These are phyloP conservation scores for Porpolomopsis calyptriformis DNA, from an alignment of 768 basidiomycete species.

Conservation along the genomic window DNA sequence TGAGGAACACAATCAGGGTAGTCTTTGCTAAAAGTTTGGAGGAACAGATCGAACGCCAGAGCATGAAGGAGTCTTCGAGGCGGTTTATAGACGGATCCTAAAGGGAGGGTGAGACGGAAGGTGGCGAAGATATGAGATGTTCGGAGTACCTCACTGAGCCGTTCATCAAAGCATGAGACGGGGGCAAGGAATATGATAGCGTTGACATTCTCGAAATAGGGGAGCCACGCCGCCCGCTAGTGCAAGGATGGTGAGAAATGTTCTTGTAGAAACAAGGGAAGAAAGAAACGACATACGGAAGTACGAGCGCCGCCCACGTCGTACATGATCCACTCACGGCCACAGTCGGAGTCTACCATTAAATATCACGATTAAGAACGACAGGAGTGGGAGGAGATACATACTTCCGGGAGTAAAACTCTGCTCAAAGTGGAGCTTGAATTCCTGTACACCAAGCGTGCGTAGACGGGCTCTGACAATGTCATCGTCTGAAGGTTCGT, in stretches of 20 bases:
- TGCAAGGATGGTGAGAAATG: neutral
- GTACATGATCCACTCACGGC: slow-evolving; percentile 53
- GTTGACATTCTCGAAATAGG: slow-evolving; percentile 63
- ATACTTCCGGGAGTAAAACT: no score
- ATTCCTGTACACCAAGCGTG: slow-evolving; percentile 63
- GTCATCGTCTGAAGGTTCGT: slow-evolving; percentile 51
- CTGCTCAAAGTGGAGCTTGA: slow-evolving; percentile 43
- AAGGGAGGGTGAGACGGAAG: slow-evolving; percentile 9
- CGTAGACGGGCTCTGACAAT: slow-evolving; percentile 59
- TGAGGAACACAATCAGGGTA: slow-evolving; percentile 62
- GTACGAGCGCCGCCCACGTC: slow-evolving; percentile 61
- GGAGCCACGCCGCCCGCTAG: slow-evolving; percentile 62
- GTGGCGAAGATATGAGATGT: neutral
- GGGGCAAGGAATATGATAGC: slow-evolving; percentile 56
- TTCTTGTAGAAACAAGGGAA: neutral
- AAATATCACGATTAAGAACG: slow-evolving; percentile 3
- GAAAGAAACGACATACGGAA: slow-evolving; percentile 26
- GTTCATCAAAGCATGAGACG: slow-evolving; percentile 36
- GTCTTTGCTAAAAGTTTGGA: slow-evolving; percentile 48
- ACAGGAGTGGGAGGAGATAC: no score
- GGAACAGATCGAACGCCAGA: slow-evolving; percentile 56
- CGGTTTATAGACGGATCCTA: slow-evolving; percentile 59
- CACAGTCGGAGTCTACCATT: slow-evolving; percentile 19
- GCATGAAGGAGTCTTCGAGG: slow-evolving; percentile 59
- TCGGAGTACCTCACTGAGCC: slow-evolving; percentile 14